Conservation (phyloP, 345 rosid species). For the Populus davidiana region DNA sequence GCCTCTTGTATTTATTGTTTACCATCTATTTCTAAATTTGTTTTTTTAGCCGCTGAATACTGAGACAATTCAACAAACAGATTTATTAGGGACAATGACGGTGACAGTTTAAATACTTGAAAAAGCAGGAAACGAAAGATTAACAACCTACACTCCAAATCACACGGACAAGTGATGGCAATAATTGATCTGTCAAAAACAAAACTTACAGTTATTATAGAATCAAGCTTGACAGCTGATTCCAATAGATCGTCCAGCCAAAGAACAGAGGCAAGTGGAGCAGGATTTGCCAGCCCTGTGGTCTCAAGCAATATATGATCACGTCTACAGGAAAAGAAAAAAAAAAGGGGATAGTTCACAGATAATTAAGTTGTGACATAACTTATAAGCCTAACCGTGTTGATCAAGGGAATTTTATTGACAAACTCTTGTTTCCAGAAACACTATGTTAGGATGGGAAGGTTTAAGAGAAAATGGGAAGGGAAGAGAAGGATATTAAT, state of each 20-base stretch:
- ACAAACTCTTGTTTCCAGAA: neutral
- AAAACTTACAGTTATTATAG: slow-evolving; percentile 70
- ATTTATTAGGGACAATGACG: neutral
- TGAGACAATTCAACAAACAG: neutral
- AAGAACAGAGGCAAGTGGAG: slow-evolving; percentile 86
- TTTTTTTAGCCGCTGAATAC: neutral
- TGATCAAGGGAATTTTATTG: neutral
- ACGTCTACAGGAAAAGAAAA: slow-evolving; percentile 40
- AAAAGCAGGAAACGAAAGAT: neutral
- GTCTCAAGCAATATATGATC: slow-evolving; percentile 95
- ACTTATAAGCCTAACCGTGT: neutral
- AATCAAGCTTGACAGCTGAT: slow-evolving; percentile 85
- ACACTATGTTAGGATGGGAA: neutral
- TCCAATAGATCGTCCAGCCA: slow-evolving; percentile 97
- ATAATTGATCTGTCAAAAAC: neutral
- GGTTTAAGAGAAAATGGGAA: neutral
- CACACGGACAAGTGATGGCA: neutral
- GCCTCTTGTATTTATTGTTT: neutral
- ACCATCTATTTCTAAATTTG: neutral
- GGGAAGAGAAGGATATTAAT: neutral
- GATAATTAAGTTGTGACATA: neutral
- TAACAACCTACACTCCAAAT: neutral
- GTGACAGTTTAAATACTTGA: neutral
- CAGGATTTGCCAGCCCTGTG: slow-evolving; percentile 98
- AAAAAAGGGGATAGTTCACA: neutral